These are phyloP conservation scores for Haberlea rhodopensis DNA, from an alignment of 257 asterid genomes.

Conservation along the genomic window DNA sequence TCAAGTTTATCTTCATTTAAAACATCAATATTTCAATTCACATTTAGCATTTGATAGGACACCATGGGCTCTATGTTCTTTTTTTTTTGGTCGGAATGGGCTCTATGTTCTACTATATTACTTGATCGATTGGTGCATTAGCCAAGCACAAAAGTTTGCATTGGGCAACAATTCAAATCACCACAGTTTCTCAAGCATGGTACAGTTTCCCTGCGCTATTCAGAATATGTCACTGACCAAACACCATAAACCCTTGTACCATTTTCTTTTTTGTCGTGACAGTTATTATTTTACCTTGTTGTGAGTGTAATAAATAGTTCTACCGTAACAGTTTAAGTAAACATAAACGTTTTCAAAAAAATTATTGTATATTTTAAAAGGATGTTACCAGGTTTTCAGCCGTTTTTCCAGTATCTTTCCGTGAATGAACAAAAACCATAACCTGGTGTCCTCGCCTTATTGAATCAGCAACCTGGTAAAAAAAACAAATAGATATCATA, in stretches of 20 bases:
- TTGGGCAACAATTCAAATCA: neutral
- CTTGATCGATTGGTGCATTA: neutral
- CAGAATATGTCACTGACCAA: neutral
- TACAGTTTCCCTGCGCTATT: neutral
- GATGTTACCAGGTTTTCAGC: constrained; percentile 82
- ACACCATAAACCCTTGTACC: neutral
- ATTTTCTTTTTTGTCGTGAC: neutral
- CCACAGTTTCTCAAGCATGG: neutral
- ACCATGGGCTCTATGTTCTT: neutral
- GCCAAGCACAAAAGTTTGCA: neutral
- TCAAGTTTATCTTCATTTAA: neutral
- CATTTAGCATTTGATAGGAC: neutral
- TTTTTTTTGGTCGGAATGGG: too few species aligned
- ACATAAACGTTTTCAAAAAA: constrained; percentile 2
- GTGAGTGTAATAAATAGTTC: neutral
- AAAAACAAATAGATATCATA: constrained; percentile 18
- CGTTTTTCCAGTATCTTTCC: constrained; percentile 95
- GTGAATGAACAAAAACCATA: constrained; percentile 97
- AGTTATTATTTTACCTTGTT: neutral
- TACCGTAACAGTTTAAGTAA: neutral
- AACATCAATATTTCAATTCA: neutral
- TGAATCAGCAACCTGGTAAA: constrained; percentile 75
- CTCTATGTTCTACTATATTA: neutral
- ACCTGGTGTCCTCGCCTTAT: constrained; percentile 88
- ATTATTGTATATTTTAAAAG: neutral